phyloP scores from a whole-genome alignment of 2,329 filamentous ascomycete genomes.

The Paramyrothecium roridum region DNA sequence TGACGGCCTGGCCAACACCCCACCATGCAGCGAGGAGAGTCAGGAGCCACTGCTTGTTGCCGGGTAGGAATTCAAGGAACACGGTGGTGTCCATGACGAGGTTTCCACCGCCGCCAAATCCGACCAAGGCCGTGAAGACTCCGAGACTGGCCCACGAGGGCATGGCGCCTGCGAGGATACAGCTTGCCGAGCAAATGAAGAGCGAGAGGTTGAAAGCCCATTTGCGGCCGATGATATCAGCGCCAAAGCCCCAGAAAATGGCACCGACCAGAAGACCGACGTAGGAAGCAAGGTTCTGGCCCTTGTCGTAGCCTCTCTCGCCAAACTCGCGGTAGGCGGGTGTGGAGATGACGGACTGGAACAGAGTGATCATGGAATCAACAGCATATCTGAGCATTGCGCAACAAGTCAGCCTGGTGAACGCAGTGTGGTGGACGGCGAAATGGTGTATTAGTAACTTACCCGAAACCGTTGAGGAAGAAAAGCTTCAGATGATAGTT shows the following conservation, averaged over 20 bases:
- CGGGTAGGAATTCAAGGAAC: conserved; percentile 49
- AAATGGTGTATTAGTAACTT: conserved; percentile 6
- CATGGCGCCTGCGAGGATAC: conserved; percentile 61
- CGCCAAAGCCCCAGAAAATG: conserved; percentile 65
- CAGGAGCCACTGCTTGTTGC: conserved; percentile 44
- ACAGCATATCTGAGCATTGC: conserved; percentile 36
- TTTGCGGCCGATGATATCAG: conserved; percentile 65
- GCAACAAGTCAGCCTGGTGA: neutral
- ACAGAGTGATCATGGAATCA: conserved; percentile 43
- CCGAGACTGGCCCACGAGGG: conserved; percentile 65
- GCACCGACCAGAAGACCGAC: conserved; percentile 53
- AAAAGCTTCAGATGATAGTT: conserved; percentile 58
- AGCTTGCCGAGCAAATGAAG: conserved; percentile 55
- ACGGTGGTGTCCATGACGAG: conserved; percentile 49
- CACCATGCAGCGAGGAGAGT: conserved; percentile 45
- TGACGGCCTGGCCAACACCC: conserved; percentile 48
- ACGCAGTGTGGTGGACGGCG: neutral
- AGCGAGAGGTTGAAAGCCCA: conserved; percentile 68
- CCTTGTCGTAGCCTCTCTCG: conserved; percentile 48
- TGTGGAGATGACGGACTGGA: conserved; percentile 61
- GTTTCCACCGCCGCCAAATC: conserved; percentile 57
- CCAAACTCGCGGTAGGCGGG: conserved; percentile 59
- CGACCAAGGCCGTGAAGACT: conserved; percentile 58
- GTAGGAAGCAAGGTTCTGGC: conserved; percentile 61
- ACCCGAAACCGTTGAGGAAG: conserved; percentile 59